Percentiles rank a stretch among this genome's conserved stretches.
Conservation (phyloP, 2,329 filamentous ascomycete species). For the Fusarium marasasianum region DNA sequence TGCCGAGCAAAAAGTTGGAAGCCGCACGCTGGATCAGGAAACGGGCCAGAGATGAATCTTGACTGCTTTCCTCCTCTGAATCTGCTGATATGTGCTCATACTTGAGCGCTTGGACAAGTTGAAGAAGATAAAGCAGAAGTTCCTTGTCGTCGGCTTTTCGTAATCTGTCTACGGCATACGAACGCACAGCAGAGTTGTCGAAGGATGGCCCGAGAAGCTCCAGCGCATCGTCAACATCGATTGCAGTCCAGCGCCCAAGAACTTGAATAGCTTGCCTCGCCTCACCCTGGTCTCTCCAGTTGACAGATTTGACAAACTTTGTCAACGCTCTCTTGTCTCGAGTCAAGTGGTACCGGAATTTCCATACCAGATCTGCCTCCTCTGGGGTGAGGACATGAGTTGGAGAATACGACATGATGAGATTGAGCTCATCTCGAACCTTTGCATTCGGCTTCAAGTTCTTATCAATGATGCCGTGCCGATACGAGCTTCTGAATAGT, state of each 20-base stretch:
- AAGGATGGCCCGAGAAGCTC: constrained; percentile 94
- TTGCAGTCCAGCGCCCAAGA: constrained; percentile 92
- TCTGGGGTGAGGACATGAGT: constrained; percentile 88
- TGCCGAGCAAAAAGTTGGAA: constrained; percentile 88
- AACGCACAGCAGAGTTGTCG: constrained; percentile 85
- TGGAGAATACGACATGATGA: constrained; percentile 90
- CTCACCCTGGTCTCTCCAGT: constrained; percentile 88
- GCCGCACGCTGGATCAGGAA: constrained; percentile 91
- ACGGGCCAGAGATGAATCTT: constrained; percentile 85
- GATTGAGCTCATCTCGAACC: constrained; percentile 91
- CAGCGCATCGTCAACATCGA: constrained; percentile 95
- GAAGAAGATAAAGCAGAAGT: constrained; percentile 87
- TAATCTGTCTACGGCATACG: constrained; percentile 91
- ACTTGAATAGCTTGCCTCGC: constrained; percentile 90
- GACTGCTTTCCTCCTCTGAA: constrained; percentile 63
- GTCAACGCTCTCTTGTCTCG: constrained; percentile 92
- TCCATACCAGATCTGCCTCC: constrained; percentile 97
- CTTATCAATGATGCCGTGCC: constrained; percentile 93
- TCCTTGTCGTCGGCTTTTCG: constrained; percentile 94
- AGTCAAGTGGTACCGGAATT: constrained; percentile 93
- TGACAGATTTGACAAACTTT: constrained; percentile 97
- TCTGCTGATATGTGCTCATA: constrained; percentile 81
- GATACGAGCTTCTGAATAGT: constrained; percentile 86
- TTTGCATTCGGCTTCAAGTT: constrained; percentile 97
- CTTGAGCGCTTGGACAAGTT: constrained; percentile 95